Base-by-base conservation (phyloP, 2,329 filamentous ascomycete genomes). In the Periconia sp. region DNA sequence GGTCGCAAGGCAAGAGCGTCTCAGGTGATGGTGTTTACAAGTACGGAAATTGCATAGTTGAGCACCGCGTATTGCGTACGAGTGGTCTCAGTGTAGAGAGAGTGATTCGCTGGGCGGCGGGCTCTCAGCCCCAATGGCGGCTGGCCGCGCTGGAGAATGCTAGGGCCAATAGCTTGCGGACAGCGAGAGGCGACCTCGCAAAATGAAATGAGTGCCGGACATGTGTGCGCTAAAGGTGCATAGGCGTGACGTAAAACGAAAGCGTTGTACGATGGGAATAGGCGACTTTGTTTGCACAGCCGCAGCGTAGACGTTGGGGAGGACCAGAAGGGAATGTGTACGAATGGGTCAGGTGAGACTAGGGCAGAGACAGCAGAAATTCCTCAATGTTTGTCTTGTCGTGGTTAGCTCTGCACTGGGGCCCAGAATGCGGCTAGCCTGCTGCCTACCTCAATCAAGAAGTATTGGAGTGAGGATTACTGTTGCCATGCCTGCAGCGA, bases 161-260 rank as follows among this genome's bases (percentile, higher is more conserved):
- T n/a, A n/a, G n/a, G n/a, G n/a, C n/a, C n/a, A n/a, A n/a, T n/a
- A n/a, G n/a, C n/a, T n/a, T n/a, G n/a, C n/a, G n/a, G n/a, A n/a
- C n/a, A 17, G 15, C 18, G 6, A 8, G 19, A 33, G 12, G 18
- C 15, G 30, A 6, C 18, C 15, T 33, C 13, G 15, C 18, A 17
- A 17, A 33, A 33, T n/a, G 5, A 33, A 17, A 33, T 33, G 30
- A 33, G 30, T 5, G 12, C 30, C 16, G 12, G 5, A 8, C 11
- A 11, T 13, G 25, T 28, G 32, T 11, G 18, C 4, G 32, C 10
- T 31, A 13, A 16, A 8, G 15, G 10, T 31, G 28, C 28, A 31
- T 31, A 31, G 28, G 15, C 10, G 15, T 17, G 32, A 35, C 16
- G 29, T 32, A 18, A 32, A 32, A 32, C 18, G 29, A 32, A 32